Base-by-base conservation (phyloP, 306 rosid genomes). In the Acacia melanoxylon region DNA sequence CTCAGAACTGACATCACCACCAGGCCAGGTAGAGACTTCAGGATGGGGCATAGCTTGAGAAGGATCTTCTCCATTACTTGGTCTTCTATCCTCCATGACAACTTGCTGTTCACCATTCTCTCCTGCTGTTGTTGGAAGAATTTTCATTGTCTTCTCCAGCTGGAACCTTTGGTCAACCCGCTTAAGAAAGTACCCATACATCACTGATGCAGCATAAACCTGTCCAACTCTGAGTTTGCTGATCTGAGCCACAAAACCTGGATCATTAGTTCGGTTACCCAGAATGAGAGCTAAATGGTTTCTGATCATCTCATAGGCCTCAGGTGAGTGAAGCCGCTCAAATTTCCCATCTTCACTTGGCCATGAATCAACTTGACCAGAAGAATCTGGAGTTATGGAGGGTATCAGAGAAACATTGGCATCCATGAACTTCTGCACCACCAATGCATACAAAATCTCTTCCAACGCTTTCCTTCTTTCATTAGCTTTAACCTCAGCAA, bases 131-230 rank as follows among this genome's bases (percentile, higher is more conserved):
- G 63, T 68, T 5, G 89, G 87, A 90, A 96, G 99, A 83, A 79
- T 52, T 87, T 91, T 93, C 88, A 96, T 84, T 1, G 97, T 83
- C 97, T 93, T 96, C 92, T 96, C 99, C 44, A 96, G 94, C 86
- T 96, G 98, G 89, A 96, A 96, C 89, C 99, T 85, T 82, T 92
- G 94, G 83, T 96, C 99, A 41, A 96, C 94, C 80, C 97, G 93
- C 83, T 88, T 96, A 68, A 93, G 95, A 84, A 95, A 92, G 89
- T 92, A 95, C 69, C 99, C 98, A 77, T 96, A 96, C 98, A 93
- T 93, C 69, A 92, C 97, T 11, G 99, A 93, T 42, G 99, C 97
- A 0, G 98, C 98, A 87, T 93, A 96, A 81, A 93, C 92, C 86
- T 96, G 97, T 33, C 98, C 99, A 33, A 91, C 92, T 84, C 96